Base-by-base conservation (phyloP, 2,329 filamentous ascomycete genomes). In the Graphilbum ipis-grandicollis region DNA sequence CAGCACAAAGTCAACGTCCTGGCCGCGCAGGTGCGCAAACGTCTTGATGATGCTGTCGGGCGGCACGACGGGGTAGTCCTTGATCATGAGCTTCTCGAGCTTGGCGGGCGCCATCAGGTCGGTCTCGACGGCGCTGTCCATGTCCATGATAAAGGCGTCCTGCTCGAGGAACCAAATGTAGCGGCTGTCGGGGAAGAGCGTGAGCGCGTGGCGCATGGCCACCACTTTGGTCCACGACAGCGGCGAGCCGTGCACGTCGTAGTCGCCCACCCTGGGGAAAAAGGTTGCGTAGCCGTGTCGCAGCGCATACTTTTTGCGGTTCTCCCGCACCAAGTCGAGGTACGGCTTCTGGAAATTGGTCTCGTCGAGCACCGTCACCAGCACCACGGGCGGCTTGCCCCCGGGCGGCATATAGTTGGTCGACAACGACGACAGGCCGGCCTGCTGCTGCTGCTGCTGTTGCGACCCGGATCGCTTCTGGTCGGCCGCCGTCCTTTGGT, bases 1-100 rank as follows among this genome's bases (percentile, higher is more conserved):
- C 28, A 94, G 55, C 29, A 94, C 68, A 13, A 96, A 64, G 45
- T 93, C 81, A 31, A 93, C 75, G 39, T 85, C 71, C 32, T 79
- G 66, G 26, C 75, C 77, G 43, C 73, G 75, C n/a, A 93, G 62
- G 51, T 93, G 78, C 14, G 70, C 63, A 52, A 93, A 93, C 0
- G 92, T 96, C 63, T 82, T 88, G 60, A 98, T 96, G 48, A 98
- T 86, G 58, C 84, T 93, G 58, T 94, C 84, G 0, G 92, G 90
- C 2, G 88, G 90, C 9, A 96, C 88, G 35, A 98, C 75, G 6
- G 90, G 74, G 37, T 76, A 68, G 54, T 93, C 81, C 53, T 75
- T 79, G 47, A 90, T 71, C 83, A 96, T 94, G 39, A 81, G 54
- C 18, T 63, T 65, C 50, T 92, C 79, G 34, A 98, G 65, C 39